Evolutionary conservation across 2,329 filamentous ascomycete species (phyloP).

Genomic region (Aspergillus terreus): DNA sequence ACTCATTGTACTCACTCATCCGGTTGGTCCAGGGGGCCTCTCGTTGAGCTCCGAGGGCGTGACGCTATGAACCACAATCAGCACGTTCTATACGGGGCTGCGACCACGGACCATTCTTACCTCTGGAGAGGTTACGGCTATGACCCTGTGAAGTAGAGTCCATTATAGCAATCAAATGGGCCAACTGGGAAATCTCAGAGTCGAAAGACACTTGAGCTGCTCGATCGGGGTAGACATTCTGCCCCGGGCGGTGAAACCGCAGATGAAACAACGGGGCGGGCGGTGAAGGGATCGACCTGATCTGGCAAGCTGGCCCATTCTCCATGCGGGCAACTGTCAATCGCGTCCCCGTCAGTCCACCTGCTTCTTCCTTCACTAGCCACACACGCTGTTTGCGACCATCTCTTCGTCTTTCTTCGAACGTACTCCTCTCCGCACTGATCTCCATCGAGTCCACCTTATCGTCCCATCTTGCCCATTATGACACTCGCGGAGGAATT

Average conservation of each 20-base stretch:
- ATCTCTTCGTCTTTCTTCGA: not conserved
- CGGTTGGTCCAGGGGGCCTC: slow-evolving; percentile 67
- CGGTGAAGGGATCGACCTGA: slow-evolving; percentile 20
- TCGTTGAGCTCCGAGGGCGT: slow-evolving; percentile 55
- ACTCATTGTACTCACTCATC: slow-evolving; percentile 66
- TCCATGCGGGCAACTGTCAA: slow-evolving; percentile 13
- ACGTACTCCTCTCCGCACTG: not conserved
- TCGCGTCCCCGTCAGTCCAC: slow-evolving; percentile 14
- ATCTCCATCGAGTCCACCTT: not conserved
- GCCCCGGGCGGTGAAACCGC: not conserved
- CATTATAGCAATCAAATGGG: not conserved
- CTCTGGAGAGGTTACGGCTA: slow-evolving; percentile 34
- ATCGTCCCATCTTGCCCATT: slow-evolving; percentile 12
- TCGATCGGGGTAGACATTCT: not conserved
- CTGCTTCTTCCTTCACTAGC: slow-evolving; percentile 8
- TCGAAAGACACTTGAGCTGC: not conserved
- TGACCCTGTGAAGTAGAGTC: slow-evolving; percentile 21
- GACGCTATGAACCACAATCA: slow-evolving; percentile 29
- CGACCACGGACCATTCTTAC: slow-evolving; percentile 22
- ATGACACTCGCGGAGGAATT: slow-evolving; percentile 63
- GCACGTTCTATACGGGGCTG: not conserved
- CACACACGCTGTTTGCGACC: slow-evolving; percentile 3
- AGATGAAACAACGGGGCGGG: slow-evolving; percentile 1
- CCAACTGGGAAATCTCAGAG: no score
- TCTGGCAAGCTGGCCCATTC: slow-evolving; percentile 20